These are phyloP conservation scores for Nectriaceae sp. DNA, from an alignment of 2,329 filamentous ascomycete species.

Conservation along the genomic window DNA sequence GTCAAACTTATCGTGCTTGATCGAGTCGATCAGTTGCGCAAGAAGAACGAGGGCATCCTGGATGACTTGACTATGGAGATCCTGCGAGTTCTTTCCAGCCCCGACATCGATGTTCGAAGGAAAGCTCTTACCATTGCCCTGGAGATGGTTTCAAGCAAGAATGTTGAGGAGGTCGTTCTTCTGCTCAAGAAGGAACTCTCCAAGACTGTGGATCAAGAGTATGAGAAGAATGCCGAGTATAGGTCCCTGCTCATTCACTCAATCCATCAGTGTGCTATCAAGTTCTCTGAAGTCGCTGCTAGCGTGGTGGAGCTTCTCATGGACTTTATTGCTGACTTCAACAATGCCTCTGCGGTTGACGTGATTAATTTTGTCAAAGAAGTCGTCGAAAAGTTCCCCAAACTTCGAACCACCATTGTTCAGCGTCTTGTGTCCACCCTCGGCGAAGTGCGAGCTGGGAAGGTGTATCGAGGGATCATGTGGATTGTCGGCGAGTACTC, in stretches of 20 bases:
- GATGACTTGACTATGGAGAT: constrained; percentile 98
- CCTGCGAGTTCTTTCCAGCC: constrained; percentile 88
- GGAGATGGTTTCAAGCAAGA: constrained; percentile 98
- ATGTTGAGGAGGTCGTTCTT: constrained; percentile 95
- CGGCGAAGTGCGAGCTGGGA: constrained; percentile 90
- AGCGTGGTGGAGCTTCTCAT: constrained; percentile 96
- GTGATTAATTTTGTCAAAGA: constrained; percentile 99
- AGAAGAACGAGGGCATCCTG: constrained; percentile 86
- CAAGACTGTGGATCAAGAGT: constrained; percentile 97
- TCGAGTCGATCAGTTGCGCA: constrained; percentile 83
- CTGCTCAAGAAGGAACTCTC: constrained; percentile 95
- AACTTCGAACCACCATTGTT: constrained; percentile 83
- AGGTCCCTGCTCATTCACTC: constrained; percentile 93
- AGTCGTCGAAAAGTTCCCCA: constrained; percentile 96
- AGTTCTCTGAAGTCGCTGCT: constrained; percentile 96
- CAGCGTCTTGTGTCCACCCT: constrained; percentile 86
- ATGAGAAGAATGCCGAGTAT: constrained; percentile 97
- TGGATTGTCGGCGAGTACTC: constrained; percentile 99
- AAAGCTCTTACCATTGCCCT: constrained; percentile 89
- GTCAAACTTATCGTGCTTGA: constrained; percentile 98
- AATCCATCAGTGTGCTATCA: constrained; percentile 98
- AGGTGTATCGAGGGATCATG: constrained; percentile 93
- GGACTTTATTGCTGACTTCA: constrained; percentile 99
- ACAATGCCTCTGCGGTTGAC: constrained; percentile 93
- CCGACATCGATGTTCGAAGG: constrained; percentile 91